A percentile compares a stretch with the other conserved stretches of the same genome.
phyloP scores from a whole-genome alignment of 1,139 yeast genomes.

The Zygoascus meyerae region DNA sequence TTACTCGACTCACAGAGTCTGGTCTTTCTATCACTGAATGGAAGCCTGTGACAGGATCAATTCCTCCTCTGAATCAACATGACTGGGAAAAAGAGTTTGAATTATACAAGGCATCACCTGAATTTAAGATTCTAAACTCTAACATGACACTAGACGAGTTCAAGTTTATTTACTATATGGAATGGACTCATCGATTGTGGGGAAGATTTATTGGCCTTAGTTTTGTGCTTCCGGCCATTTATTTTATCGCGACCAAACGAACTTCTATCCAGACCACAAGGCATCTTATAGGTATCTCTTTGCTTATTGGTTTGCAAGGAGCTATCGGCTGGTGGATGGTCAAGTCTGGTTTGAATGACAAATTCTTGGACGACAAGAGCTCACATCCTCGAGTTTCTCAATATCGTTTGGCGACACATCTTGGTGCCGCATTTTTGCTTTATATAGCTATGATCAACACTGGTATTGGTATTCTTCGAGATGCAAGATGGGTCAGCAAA shows the following conservation, averaged over 20 bases:
- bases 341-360: conserved; percentile 84
- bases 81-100: conserved; percentile 85
- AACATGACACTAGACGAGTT: conserved; percentile 89
- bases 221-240: conserved; percentile 78
- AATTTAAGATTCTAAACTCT: conserved; percentile 80
- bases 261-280: conserved; percentile 66
- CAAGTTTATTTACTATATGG: conserved; percentile 94
- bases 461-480: conserved; percentile 76
- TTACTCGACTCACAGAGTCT: conserved; percentile 90
- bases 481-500: conserved; percentile 58
- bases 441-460: conserved; percentile 89
- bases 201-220: conserved; percentile 87
- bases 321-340: conserved; percentile 99
- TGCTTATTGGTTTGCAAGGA: conserved; percentile 85
- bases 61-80: conserved; percentile 74
- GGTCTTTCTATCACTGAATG: conserved; percentile 97
- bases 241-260: conserved; percentile 61
- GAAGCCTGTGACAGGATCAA: conserved; percentile 94
- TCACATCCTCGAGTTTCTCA: conserved; percentile 93
- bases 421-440: conserved; percentile 86
- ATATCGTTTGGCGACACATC: conserved; percentile 87
- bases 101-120: conserved; percentile 83
- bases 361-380: conserved; percentile 69
- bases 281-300: conserved; percentile 65
- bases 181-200: conserved; percentile 92